Conservation (phyloP, 1,284 basidiomycete species). For the Tranzscheliella williamsii region DNA sequence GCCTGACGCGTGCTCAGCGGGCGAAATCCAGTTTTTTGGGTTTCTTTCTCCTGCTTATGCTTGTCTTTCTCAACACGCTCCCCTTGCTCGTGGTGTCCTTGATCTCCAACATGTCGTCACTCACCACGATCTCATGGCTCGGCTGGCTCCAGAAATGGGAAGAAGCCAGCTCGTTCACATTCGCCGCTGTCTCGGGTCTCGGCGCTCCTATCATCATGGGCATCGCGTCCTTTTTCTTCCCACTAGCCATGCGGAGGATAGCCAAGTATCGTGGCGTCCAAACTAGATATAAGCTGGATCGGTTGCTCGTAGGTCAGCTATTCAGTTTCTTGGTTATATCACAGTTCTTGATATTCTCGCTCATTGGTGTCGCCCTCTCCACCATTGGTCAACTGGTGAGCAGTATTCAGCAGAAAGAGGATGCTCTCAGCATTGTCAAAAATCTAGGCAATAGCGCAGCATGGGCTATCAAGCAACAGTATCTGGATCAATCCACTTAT, state of each 20-base stretch:
- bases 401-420: constrained; percentile 34
- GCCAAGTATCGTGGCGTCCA: constrained; percentile 57
- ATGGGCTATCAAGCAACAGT: constrained; percentile 47
- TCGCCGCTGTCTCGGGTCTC: constrained; percentile 52
- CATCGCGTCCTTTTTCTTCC: constrained; percentile 48
- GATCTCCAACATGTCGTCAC: constrained; percentile 53
- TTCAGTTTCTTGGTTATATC: constrained; percentile 57
- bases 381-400: constrained; percentile 35
- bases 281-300: constrained; percentile 48
- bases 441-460: constrained; percentile 34
- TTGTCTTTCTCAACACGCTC: constrained; percentile 55
- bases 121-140: constrained; percentile 36
- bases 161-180: constrained; percentile 33
- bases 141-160: constrained; percentile 47
- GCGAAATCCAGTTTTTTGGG: constrained; percentile 44
- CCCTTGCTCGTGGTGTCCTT: constrained; percentile 51
- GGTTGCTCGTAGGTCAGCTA: constrained; percentile 49
- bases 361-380: constrained; percentile 56
- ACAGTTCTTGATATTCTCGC: constrained; percentile 58
- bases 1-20: constrained; percentile 30
- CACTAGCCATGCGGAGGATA: constrained; percentile 53
- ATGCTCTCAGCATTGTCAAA: constrained; percentile 27
- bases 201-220: constrained; percentile 55
- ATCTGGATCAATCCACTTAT: constrained; percentile 54
- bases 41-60: constrained; percentile 40